Base-by-base conservation (phyloP, 805 yeast species). In the Starmerella kuoi region DNA sequence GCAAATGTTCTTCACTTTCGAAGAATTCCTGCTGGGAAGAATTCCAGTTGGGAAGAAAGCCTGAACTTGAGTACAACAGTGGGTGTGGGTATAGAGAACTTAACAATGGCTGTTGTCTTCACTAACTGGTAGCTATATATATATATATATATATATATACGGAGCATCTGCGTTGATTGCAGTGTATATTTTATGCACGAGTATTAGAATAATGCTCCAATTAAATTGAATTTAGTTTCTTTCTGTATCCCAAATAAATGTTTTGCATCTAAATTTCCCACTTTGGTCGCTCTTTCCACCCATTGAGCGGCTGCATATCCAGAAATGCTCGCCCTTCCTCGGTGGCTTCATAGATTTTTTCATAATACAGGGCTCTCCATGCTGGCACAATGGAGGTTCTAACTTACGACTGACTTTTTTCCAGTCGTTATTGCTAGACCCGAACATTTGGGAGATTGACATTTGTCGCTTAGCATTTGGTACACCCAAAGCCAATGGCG, bases 291-390 rank as follows among this genome's bases (percentile, higher is more conserved):
- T 41, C 47, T 12, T 49, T 38, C 30, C 51, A 11, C 60, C 61
- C 15, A 47, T 48, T 1, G 61, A 57, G 24, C 61, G 49, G 3
- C 54, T 39, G 40, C 69, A 65, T 7, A 55, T 49, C 69, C 69
- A 65, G 42, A 65, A 65, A 9, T 52, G 51, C 11, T 66, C 55
- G 24, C 67, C 67, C 36, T 54, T 52, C 37, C 63, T 62, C 11
- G 56, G 50, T 2, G 54, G 49, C 37, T 61, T 62, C 23, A 52
- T 58, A 4, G 63, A 48, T 5, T 40, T 43, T 34, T 50, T 46
- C 22, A 56, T 46, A 11, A 49, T 49, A 41, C 67, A 62, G 2
- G 63, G 64, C 45, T 61, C 63, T 7, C 44, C 33, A 40, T 64
- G 69, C 3, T 15, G 18, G 43, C 51, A 48, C n/a, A 42, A 30